Base-by-base conservation (phyloP, 2,329 filamentous ascomycete species). In the Arthrinium phaeospermum region DNA sequence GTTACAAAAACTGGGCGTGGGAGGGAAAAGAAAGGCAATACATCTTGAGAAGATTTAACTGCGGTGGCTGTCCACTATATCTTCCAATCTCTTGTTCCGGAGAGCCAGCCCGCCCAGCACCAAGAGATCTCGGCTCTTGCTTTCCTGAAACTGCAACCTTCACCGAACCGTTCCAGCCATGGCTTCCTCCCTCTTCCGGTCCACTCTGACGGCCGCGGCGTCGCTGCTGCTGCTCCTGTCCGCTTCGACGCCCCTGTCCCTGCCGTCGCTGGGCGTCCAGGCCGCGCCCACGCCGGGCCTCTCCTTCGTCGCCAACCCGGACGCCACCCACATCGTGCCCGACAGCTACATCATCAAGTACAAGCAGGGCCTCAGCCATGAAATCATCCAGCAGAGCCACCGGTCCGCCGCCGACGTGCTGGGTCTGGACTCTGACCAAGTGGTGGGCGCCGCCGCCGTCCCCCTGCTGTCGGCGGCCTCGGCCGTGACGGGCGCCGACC, bases 331-430 rank as follows among this genome's bases (percentile, higher is more conserved):
- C 27, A 24, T 69, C 16, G 67, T 69, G 19, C 67, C 67, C 44
- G 16, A 37, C 45, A 69, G 67, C 67, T 69, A 69, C 67, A 69
- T 69, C 27, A 6, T 69, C 45, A 69, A 69, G 67, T 69, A 69
- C 45, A 49, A n/a, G 27, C 16, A 46, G 27, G 67, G 27, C 16
- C 10, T 27, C 67, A 37, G 45, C 67, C 19, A 69, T 5, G 27
- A 69, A 1, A 45, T 37, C 45, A 24, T 68, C 24, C 27, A 4
- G 13, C 6, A 24, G 44, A 49, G 45, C 45, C 45, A 69, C 27
- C 45, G 37, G 45, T 14, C 67, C 4, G 45, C 27, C 14, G 45
- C 16, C 4, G 27, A 34, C 8, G 45, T 46, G 27, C 13, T 49
- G 34, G 4, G 12, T 19, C 24, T 13, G 7, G 5, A 30, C 12